phyloP scores from a whole-genome alignment of 495 filamentous ascomycete species.

The Wilcoxina mikolae region DNA sequence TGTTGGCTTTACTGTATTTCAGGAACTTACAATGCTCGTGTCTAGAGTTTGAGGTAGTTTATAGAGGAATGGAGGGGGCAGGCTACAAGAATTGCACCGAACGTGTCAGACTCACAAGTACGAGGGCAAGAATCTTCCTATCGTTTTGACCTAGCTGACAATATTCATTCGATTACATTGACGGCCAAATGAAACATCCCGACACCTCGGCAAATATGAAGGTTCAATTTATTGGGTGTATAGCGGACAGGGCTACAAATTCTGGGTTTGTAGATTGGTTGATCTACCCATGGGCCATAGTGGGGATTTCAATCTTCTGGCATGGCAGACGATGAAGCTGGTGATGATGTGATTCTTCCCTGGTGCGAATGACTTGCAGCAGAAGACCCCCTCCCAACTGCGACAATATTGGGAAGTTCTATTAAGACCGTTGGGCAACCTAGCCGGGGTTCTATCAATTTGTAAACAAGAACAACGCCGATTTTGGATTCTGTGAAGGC shows the following conservation, averaged over 20 bases:
- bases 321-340: no score
- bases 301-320: constrained; percentile 37
- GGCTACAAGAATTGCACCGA: constrained; percentile 40
- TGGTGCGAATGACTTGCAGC: constrained; percentile 36
- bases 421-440: constrained; percentile 35
- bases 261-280: constrained; percentile 34
- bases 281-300: constrained; percentile 29
- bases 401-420: constrained; percentile 16
- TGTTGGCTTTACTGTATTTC: neutral
- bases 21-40: neutral
- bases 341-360: constrained; percentile 29
- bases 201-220: constrained; percentile 34
- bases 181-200: constrained; percentile 32
- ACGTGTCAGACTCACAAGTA: no score
- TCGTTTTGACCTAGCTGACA: no score
- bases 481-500: constrained; percentile 30
- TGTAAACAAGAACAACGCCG: constrained; percentile 31
- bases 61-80: constrained; percentile 37
- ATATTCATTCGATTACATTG: constrained; percentile 39
- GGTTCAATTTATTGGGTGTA: constrained; percentile 36
- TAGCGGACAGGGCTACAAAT: constrained; percentile 37
- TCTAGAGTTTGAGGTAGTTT: constrained; percentile 35
- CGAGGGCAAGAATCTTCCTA: no score
- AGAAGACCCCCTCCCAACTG: constrained; percentile 18
- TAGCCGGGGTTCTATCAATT: constrained; percentile 34